Conservation (phyloP, 345 rosid species). For the Sonneratia alba region DNA sequence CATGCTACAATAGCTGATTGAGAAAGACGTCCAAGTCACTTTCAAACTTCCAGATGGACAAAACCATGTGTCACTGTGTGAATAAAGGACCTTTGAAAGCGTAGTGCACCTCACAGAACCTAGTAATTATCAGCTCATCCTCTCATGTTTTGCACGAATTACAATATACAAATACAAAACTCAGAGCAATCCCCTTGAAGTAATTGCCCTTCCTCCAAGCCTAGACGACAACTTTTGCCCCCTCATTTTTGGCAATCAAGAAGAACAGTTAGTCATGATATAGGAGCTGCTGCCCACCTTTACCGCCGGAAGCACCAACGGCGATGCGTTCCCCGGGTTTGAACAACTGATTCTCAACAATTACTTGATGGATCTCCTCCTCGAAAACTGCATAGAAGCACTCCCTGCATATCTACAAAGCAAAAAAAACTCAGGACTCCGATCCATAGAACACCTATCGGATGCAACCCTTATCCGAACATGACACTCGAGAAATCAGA, state of each 20-base stretch:
- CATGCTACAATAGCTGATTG: background rate
- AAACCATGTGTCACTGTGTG: background rate
- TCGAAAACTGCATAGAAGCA: constrained; percentile 79
- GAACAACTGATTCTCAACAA: constrained; percentile 52
- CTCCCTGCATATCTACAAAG: constrained; percentile 67
- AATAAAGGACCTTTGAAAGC: background rate
- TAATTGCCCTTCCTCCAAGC: background rate
- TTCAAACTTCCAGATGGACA: background rate
- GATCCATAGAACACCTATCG: background rate
- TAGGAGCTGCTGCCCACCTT: constrained; percentile 32
- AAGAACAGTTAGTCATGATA: background rate
- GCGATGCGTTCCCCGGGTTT: constrained; percentile 78
- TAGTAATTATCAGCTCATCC: background rate
- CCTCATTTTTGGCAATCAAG: background rate
- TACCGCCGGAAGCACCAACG: constrained; percentile 92
- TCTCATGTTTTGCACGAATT: background rate
- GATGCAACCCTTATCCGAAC: background rate
- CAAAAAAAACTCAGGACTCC: background rate
- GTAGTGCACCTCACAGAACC: background rate
- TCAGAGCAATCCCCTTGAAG: background rate
- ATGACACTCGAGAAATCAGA: background rate
- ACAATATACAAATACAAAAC: background rate
- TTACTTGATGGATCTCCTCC: constrained; percentile 76
- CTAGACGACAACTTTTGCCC: background rate
- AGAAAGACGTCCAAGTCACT: background rate